Base-by-base conservation (phyloP, 1,139 yeast species). In the Geotrichum cucujoidarum region DNA sequence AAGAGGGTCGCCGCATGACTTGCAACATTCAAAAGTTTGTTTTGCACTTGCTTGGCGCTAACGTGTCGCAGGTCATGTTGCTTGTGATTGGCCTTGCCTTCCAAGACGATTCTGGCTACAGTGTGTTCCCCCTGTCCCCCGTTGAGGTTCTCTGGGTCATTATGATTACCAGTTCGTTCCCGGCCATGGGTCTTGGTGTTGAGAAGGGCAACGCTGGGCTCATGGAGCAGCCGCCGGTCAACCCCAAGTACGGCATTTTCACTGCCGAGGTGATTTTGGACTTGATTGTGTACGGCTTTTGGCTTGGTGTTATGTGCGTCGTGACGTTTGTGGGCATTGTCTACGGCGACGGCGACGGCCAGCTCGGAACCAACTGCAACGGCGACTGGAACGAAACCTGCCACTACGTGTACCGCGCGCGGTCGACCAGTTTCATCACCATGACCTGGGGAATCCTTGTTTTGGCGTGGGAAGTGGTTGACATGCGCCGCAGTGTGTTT, bases 381-480 rank as follows among this genome's bases (percentile, higher is more conserved):
- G 65, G 69, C 40, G 59, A 63, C 8, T 71, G 67, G 55, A 66
- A 65, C 48, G 73, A 66, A 2, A 43, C 68, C 1, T 89, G 96
- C 68, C 62, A 69, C 42, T 69, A 74, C 55, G 95, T 89, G 4
- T 87, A 82, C 70, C 73, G 78, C 59, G 90, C 92, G 2, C 79
- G 97, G 62, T 80, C 95, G 1, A 78, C 86, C 3, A 76, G 94
- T 0, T 89, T 89, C 69, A 87, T 85, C 2, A 80, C 82, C 5
- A 82, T 89, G 83, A 88, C 96, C 1, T 89, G 96, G 95, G 78
- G 94, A 69, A 84, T 95, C 2, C 75, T 89, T 53, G 67, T 89
- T 25, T 72, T 87, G 50, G 95, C 95, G 1, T 88, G 95, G 95
- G 95, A 88, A 67, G 89, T 90, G 60, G 75, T 87, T 51, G 94